A percentile compares a stretch with the other conserved stretches of the same genome.
These are phyloP conservation scores for Flaveria ramosissima DNA, from an alignment of 129 eudicot species.

Conservation along the genomic window DNA sequence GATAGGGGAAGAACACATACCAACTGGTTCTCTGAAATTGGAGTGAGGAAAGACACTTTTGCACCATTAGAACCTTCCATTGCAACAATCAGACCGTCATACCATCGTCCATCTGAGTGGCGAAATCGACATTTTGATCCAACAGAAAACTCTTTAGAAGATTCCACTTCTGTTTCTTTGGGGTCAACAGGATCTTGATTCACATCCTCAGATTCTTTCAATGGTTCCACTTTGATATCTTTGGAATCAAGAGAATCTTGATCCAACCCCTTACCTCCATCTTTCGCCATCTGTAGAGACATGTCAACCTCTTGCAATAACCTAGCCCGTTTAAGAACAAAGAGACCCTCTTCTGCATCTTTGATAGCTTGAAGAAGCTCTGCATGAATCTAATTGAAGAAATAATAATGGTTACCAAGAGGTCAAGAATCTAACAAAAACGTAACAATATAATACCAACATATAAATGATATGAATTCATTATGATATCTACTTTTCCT, in stretches of 20 bases:
- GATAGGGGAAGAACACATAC: constrained; percentile 44
- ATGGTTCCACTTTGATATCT: constrained; percentile 51
- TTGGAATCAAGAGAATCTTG: constrained; percentile 54
- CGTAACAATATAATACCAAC: constrained; percentile 9
- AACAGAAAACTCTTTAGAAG: constrained; percentile 54
- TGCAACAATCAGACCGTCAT: constrained; percentile 67
- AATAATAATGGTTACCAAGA: not conserved
- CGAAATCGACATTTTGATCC: constrained; percentile 98
- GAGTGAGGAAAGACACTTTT: constrained; percentile 76
- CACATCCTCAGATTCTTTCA: constrained; percentile 47
- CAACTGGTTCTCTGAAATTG: constrained; percentile 84
- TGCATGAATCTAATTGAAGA: constrained; percentile 50
- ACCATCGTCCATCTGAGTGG: constrained; percentile 92
- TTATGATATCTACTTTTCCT: not conserved
- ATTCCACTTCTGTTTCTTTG: constrained; percentile 48
- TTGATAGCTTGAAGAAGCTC: constrained; percentile 88
- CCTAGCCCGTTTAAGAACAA: constrained; percentile 78
- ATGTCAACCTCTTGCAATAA: constrained; percentile 72
- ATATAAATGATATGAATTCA: not conserved
- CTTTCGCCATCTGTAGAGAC: constrained; percentile 38
- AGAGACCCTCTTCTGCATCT: constrained; percentile 92
- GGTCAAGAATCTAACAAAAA: not conserved
- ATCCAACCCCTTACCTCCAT: constrained; percentile 31
- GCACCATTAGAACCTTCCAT: constrained; percentile 62
- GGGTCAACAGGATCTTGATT: constrained; percentile 51